These are phyloP conservation scores for Calonectria hongkongensis DNA, from an alignment of 2,329 filamentous ascomycete genomes.

Conservation along the genomic window DNA sequence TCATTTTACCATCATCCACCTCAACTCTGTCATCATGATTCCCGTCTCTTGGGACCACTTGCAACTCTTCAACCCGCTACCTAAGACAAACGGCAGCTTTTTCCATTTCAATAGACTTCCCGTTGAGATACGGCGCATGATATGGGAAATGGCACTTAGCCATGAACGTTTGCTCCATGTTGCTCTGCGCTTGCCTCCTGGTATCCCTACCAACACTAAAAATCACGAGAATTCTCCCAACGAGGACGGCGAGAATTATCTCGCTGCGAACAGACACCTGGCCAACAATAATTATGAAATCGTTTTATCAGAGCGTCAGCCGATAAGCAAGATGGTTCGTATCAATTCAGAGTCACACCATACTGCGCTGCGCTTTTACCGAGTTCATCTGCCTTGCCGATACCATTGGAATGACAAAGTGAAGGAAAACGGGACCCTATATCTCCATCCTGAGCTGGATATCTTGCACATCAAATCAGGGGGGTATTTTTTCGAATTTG, in stretches of 20 bases:
- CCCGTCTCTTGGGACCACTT: too few relatives aligned
- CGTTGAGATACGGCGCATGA: neutral
- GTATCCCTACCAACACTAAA: neutral
- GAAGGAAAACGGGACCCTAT: neutral
- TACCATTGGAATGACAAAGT: neutral
- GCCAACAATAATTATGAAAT: neutral
- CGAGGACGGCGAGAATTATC: neutral
- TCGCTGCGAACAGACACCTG: neutral
- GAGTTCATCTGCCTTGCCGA: neutral
- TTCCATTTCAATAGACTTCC: neutral
- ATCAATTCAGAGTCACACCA: neutral
- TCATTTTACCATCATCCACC: neutral
- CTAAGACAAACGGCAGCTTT: neutral
- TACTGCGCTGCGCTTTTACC: neutral
- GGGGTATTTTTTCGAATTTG: neutral
- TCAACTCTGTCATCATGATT: neutral
- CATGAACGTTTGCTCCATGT: conserved; percentile 3
- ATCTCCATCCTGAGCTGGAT: neutral
- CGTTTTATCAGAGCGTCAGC: neutral
- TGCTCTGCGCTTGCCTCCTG: neutral
- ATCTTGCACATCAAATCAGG: neutral
- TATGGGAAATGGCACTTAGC: neutral
- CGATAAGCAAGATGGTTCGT: neutral
- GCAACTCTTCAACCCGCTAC: neutral
- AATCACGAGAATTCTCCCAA: neutral